These are phyloP conservation scores for Xylariaceae sp. DNA, from an alignment of 2,329 filamentous ascomycete genomes.

Conservation along the genomic window DNA sequence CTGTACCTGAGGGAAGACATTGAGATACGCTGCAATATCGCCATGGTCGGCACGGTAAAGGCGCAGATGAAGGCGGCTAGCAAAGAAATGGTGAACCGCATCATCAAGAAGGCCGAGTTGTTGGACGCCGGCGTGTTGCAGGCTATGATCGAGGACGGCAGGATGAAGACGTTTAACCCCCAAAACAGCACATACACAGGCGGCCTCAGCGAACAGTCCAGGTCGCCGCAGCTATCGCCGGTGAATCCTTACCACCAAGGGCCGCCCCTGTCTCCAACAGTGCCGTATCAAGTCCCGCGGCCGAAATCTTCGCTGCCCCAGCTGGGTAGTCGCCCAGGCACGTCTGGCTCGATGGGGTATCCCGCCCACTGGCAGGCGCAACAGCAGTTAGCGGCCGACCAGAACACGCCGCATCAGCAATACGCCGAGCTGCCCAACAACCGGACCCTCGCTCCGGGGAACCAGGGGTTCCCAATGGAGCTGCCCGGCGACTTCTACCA, in stretches of 20 bases:
- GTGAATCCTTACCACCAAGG: conserved; percentile 28
- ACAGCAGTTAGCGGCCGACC: conserved; percentile 34
- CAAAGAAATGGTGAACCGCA: conserved; percentile 69
- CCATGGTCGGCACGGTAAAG: conserved; percentile 70
- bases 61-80: conserved; percentile 69
- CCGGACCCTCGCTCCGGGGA: conserved; percentile 20
- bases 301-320: conserved; percentile 44
- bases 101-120: conserved; percentile 74
- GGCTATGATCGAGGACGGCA: conserved; percentile 71
- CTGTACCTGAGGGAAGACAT: conserved; percentile 74
- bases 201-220: conserved; percentile 26
- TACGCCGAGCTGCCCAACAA: conserved; percentile 50
- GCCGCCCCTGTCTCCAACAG: conserved; percentile 42
- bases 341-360: conserved; percentile 38
- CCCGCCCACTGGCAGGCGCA: conserved; percentile 38
- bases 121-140: conserved; percentile 69
- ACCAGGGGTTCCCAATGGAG: conserved; percentile 42
- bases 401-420: conserved; percentile 30
- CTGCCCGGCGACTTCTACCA: conserved; percentile 57
- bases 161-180: conserved; percentile 63
- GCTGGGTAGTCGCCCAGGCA: conserved; percentile 41
- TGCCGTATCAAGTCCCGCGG: conserved; percentile 50
- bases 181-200: conserved; percentile 42
- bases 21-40: conserved; percentile 72
- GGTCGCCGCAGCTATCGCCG: conserved; percentile 39